Conservation (phyloP, 2,329 filamentous ascomycete species). For the Cryphonectria carpinicola region DNA sequence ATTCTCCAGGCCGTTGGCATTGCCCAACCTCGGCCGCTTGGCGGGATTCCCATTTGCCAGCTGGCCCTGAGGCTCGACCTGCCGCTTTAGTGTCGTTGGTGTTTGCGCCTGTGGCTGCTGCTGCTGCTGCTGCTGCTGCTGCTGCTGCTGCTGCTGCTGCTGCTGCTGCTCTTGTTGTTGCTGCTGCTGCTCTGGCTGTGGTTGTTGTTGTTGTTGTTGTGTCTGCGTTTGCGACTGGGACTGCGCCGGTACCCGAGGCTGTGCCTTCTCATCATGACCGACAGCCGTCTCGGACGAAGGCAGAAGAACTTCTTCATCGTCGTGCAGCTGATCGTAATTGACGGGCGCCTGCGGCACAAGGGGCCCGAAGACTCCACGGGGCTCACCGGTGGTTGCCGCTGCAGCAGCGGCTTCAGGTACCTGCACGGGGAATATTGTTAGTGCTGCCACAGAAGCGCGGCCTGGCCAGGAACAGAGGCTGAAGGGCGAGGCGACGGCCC, state of each 20-base stretch:
- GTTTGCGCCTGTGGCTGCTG: slow-evolving; percentile 31
- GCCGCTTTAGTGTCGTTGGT: slow-evolving; percentile 54
- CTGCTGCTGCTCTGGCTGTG: neutral
- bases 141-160: no score
- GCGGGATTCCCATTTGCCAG: slow-evolving; percentile 59
- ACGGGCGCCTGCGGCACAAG: slow-evolving; percentile 51
- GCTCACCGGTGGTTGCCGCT: slow-evolving; percentile 50
- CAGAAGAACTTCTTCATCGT: slow-evolving; percentile 36
- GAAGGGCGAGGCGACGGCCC: slow-evolving; percentile 15
- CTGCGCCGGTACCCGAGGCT: neutral
- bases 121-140: neutral
- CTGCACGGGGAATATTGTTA: slow-evolving; percentile 50
- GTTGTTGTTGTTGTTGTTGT: slow-evolving; percentile 30
- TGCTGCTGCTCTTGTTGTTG: slow-evolving; percentile 20
- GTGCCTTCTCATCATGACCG: slow-evolving; percentile 8
- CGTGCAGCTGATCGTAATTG: slow-evolving; percentile 43
- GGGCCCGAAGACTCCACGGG: slow-evolving; percentile 60
- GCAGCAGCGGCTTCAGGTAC: slow-evolving; percentile 52
- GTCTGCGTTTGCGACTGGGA: slow-evolving; percentile 10
- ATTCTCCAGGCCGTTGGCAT: slow-evolving; percentile 57
- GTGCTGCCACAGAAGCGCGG: slow-evolving; percentile 35
- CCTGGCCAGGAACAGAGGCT: slow-evolving; percentile 25
- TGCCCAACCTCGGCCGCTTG: slow-evolving; percentile 64
- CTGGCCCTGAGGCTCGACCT: slow-evolving; percentile 50
- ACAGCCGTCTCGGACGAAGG: slow-evolving; percentile 15